Base-by-base conservation (phyloP, 257 asterid genomes). In the Nicotiana obtusifolia region DNA sequence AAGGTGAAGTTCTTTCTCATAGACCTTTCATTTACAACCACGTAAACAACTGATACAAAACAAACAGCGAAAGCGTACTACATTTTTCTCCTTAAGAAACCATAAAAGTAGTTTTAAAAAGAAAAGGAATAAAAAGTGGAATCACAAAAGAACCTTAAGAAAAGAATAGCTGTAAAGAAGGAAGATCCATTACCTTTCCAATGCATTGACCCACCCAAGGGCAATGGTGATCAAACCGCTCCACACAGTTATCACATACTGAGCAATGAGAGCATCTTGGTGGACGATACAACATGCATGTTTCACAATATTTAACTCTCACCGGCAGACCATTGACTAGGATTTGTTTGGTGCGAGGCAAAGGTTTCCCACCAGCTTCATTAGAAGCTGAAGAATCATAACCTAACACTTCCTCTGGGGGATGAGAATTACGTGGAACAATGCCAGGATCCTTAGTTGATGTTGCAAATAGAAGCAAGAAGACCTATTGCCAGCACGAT, bases 171-270 rank as follows among this genome's bases (percentile, higher is more conserved):
- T 8, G 5, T 75, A 54, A 4, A 52, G 26, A 17, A 75, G 80
- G 80, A 26, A 49, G 26, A 24, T 75, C 28, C 44, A 49, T 26
- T 82, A 94, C 98, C 96, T 88, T 90, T 65, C 97, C 98, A 8
- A 92, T 91, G 85, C 98, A 92, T 82, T 94, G 97, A 47, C 98
- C 97, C 5, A 91, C 94, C 95, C 97, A 94, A 24, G 97, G 97
- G 86, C 98, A 94, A 81, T 94, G 98, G 84, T 92, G 97, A 85
- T 94, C 98, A 26, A 92, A 94, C 53, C 92, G 90, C 80, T 94
- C 97, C 19, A 92, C 97, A 77, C 97, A 92, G 84, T 94, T 90
- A 84, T 93, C 86, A 82, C 97, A 93, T 77, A 92, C 89, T 0
- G 97, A 93, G 84, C 97, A 93, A 78, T 92, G 98, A 68, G 98